A percentile compares a stretch with the other conserved stretches of the same genome.
Conservation (phyloP, 2,329 filamentous ascomycete species). For the Cylindrodendrum hubeiense region DNA sequence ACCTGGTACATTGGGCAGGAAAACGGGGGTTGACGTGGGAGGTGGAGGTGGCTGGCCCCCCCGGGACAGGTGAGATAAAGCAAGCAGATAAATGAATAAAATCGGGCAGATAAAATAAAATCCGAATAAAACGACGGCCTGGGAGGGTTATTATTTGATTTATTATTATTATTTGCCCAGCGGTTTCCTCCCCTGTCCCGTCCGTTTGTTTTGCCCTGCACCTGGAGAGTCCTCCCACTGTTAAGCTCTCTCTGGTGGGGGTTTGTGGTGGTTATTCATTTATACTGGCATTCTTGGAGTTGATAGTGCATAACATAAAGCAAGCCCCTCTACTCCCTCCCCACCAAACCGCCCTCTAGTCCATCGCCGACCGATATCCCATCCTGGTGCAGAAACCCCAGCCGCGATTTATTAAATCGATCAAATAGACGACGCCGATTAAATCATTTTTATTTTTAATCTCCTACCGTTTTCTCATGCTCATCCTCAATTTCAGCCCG, state of each 20-base stretch:
- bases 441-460: slow-evolving; percentile 12
- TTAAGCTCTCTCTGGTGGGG: background rate
- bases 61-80: background rate
- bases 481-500: slow-evolving; percentile 5
- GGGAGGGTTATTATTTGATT: background rate
- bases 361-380: background rate
- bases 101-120: background rate
- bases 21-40: background rate
- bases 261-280: background rate
- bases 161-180: background rate
- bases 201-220: background rate
- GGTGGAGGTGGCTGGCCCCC: slow-evolving; percentile 7
- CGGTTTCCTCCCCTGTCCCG: background rate
- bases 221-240: background rate
- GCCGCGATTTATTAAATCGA: background rate
- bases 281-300: background rate
- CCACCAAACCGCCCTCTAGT: background rate
- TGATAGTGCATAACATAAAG: background rate
- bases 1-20: background rate
- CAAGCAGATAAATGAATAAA: background rate
- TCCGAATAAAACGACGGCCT: background rate
- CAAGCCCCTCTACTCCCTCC: background rate
- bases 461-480: background rate
- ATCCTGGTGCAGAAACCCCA: background rate
- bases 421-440: slow-evolving; percentile 1